Evolutionary conservation across 768 basidiomycete species (phyloP).

Genomic region (Scleroderma citrinum): DNA sequence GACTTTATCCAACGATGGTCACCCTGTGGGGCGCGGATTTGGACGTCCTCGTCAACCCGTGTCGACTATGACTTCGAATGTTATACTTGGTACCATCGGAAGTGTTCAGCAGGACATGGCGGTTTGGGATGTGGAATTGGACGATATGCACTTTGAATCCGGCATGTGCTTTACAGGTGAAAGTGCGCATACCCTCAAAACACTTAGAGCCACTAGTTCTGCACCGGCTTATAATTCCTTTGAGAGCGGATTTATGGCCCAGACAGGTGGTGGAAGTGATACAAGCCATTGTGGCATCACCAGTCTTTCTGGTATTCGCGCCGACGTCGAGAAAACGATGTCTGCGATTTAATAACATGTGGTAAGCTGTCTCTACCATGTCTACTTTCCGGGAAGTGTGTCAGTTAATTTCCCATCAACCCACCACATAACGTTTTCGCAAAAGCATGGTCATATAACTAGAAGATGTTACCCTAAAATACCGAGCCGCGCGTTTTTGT

Average conservation of each 20-base stretch:
- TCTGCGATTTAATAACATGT: constrained; percentile 35
- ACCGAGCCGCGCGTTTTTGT: too few species aligned
- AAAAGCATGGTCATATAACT: too few species aligned
- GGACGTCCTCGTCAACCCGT: constrained; percentile 45
- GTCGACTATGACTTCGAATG: constrained; percentile 54
- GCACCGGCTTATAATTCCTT: constrained; percentile 45
- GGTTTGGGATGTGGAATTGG: constrained; percentile 51
- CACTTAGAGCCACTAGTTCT: constrained; percentile 34
- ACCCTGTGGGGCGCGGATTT: constrained; percentile 18
- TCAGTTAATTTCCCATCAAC: too few species aligned
- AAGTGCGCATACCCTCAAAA: constrained; percentile 28
- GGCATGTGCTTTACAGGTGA: constrained; percentile 50
- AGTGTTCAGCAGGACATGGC: constrained; percentile 51
- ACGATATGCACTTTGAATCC: constrained; percentile 45
- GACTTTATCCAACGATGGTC: constrained; percentile 19
- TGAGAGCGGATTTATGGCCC: constrained; percentile 31
- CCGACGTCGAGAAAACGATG: constrained; percentile 58
- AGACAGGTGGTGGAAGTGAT: constrained; percentile 15
- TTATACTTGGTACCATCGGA: constrained; percentile 59
- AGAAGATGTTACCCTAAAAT: too few species aligned
- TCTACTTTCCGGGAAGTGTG: constrained; percentile 3
- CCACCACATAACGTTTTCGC: too few species aligned
- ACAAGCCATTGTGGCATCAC: constrained; percentile 16
- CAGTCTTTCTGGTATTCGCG: constrained; percentile 40
- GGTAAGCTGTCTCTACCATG: neutral